Evolutionary conservation across 805 yeast genomes (phyloP).

Genomic region (Yarrowia porcina): DNA sequence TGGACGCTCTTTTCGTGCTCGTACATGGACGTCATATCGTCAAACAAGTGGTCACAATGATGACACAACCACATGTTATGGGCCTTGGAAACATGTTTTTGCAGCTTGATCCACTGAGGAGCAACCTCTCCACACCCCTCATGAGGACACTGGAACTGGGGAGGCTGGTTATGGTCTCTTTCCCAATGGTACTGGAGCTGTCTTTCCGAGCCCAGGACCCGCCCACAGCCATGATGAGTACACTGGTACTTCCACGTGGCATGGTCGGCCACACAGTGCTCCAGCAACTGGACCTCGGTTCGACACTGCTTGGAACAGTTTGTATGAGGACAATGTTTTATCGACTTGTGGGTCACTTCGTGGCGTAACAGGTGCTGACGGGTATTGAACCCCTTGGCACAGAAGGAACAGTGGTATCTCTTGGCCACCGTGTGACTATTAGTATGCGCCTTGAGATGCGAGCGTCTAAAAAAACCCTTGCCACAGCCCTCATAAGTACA

Average conservation of each 20-base stretch:
- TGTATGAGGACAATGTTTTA: background rate
- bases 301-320: background rate
- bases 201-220: background rate
- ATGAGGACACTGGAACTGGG: conserved; percentile 48
- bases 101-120: conserved; percentile 68
- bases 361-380: conserved; percentile 80
- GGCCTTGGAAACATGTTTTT: conserved; percentile 63
- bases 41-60: background rate
- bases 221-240: background rate
- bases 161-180: conserved; percentile 37
- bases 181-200: conserved; percentile 11
- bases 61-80: conserved; percentile 44
- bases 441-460: conserved; percentile 75
- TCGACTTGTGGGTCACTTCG: conserved; percentile 70
- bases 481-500: conserved; percentile 58
- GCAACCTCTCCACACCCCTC: conserved; percentile 66
- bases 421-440: conserved; percentile 62
- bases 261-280: background rate
- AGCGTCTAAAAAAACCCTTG: conserved; percentile 64
- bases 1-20: conserved; percentile 2
- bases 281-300: conserved; percentile 6
- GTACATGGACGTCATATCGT: background rate
- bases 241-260: background rate
- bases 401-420: conserved; percentile 68
- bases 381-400: conserved; percentile 80